Evolutionary conservation across 345 rosid genomes (phyloP).

Genomic region (Gynandropsis gynandra): DNA sequence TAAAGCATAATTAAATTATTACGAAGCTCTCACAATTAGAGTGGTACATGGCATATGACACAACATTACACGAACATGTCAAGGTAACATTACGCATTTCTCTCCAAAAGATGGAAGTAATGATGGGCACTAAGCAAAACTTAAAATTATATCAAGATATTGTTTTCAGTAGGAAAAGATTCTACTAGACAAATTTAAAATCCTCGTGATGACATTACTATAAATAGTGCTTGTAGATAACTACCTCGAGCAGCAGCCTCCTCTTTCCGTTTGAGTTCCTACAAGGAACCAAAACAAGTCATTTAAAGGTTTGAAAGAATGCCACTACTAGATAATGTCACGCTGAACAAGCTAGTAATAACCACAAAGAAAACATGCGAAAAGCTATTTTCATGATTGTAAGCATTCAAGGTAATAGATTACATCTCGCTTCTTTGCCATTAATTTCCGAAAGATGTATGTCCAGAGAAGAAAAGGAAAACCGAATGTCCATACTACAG

Average conservation of each 20-base stretch:
- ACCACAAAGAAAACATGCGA: background rate
- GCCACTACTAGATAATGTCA: background rate
- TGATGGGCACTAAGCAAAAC: no score
- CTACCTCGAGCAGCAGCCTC: constrained; percentile 95
- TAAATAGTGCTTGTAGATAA: background rate
- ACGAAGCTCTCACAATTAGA: background rate
- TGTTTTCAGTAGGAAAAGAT: background rate
- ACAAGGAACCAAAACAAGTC: constrained; percentile 20
- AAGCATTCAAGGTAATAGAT: background rate
- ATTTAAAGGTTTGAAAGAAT: background rate
- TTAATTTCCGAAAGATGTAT: background rate
- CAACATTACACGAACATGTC: no score
- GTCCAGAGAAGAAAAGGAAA: background rate
- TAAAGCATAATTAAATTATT: background rate
- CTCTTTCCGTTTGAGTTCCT: constrained; percentile 84
- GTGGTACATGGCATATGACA: background rate
- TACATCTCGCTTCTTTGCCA: background rate
- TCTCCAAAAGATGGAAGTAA: no score
- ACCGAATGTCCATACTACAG: no score
- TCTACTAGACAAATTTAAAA: background rate
- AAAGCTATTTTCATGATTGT: background rate
- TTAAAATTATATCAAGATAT: no score
- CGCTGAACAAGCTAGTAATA: background rate
- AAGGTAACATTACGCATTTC: no score
- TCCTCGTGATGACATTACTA: background rate